Conservation (phyloP, 1,284 basidiomycete species). For the Polyporus tsugae region DNA sequence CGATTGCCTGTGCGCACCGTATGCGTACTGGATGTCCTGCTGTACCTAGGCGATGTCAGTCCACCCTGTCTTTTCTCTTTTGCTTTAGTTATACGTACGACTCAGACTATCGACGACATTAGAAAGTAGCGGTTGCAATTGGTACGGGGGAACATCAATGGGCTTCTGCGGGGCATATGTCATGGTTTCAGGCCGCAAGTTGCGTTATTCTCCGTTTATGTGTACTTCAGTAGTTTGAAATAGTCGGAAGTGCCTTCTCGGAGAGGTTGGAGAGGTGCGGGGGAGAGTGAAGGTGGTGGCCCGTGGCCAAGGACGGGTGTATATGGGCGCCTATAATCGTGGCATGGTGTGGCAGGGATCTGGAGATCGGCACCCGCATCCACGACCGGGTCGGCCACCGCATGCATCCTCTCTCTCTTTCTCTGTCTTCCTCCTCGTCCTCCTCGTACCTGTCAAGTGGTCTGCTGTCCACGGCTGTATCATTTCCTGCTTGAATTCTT, state of each 20-base stretch:
- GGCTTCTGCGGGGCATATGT: slow-evolving; percentile 42
- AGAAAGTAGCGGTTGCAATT: slow-evolving; percentile 60
- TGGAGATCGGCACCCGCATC: not conserved
- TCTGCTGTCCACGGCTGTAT: not conserved
- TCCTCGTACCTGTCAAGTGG: not conserved
- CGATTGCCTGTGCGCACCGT: slow-evolving; percentile 47
- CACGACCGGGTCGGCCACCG: no score
- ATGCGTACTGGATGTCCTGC: slow-evolving; percentile 37
- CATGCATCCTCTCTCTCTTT: not conserved
- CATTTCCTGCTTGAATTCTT: not conserved
- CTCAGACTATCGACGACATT: slow-evolving; percentile 45
- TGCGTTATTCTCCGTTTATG: not conserved
- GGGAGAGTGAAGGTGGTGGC: not conserved
- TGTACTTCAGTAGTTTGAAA: not conserved
- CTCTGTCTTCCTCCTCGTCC: not conserved
- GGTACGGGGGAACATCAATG: slow-evolving; percentile 65
- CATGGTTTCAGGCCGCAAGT: slow-evolving; percentile 26
- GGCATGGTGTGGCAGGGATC: not conserved
- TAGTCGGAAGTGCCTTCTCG: not conserved
- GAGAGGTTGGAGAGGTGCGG: not conserved
- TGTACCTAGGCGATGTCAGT: slow-evolving; percentile 25
- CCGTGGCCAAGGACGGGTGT: not conserved
- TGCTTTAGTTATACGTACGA: slow-evolving; percentile 26
- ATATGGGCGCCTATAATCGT: not conserved
- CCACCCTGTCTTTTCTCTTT: no score